Base-by-base conservation (phyloP, 257 asterid species). In the Solanum sejunctum region DNA sequence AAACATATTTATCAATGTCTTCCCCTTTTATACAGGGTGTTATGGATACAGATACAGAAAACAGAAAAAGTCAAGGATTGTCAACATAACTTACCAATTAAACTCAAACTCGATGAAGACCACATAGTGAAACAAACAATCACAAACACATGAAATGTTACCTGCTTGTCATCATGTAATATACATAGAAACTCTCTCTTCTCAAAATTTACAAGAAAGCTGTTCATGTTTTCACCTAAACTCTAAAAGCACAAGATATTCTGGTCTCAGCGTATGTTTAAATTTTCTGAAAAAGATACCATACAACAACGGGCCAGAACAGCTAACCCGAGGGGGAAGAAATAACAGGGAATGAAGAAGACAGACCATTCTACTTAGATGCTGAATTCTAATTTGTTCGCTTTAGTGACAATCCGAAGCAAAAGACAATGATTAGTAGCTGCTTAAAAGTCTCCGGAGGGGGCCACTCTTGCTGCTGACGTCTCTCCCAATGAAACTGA, bases 401-500 rank as follows among this genome's bases (percentile, higher is more conserved):
- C 18, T 66, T 83, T 66, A 60, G 85, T 66, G 87, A 67, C 52
- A 77, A 60, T 83, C 81, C n/a, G 18, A 80, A 63, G 54, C 77
- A 52, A 85, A 47, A 83, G 55, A 71, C 83, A 21, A 79, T 12
- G 45, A 23, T 17, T 18, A 43, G 60, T 10, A 21, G 45, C 80
- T 90, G 45, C 80, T 90, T 66, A 89, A 83, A 84, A 72, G 70
- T 84, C 89, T 64, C 88, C 88, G 10, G 90, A 87, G 84, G 89
- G 80, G 75, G 91, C 87, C 72, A 88, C 81, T 87, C 92, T 86
- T 8, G 94, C 81, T 3, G 92, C 75, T 21, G 96, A 88, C 0
- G 96, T 75, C 88, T 92, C 87, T 56, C 96, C 95, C 82, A 91
- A 81, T 21, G 97, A 93, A 28, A 93, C 94, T 2, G 96, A 92